Conservation (phyloP, 2,329 filamentous ascomycete genomes). For the Trichoderma sp. region DNA sequence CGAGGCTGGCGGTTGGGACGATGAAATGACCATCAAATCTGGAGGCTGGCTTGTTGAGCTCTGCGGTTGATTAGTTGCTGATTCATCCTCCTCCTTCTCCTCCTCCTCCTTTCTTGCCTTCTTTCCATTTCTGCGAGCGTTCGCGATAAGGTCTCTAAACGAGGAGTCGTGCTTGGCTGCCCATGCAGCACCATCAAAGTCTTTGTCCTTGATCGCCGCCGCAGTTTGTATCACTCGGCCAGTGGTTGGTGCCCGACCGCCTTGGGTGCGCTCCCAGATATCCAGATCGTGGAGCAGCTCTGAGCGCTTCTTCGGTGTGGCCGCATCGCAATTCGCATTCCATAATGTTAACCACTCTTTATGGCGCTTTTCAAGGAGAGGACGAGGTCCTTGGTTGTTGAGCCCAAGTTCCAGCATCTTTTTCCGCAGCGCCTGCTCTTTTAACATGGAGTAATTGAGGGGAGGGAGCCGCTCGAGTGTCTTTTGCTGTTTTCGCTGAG, state of each 20-base stretch:
- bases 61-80: neutral
- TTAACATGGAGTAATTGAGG: conserved; percentile 86
- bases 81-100: conserved; percentile 31
- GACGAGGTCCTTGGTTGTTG: conserved; percentile 67
- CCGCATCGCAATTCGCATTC: conserved; percentile 95
- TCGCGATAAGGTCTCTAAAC: conserved; percentile 79
- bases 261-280: conserved; percentile 83
- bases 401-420: conserved; percentile 84
- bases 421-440: conserved; percentile 74
- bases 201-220: conserved; percentile 73
- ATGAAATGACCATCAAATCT: conserved; percentile 1
- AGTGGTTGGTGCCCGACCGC: conserved; percentile 57
- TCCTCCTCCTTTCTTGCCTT: conserved; percentile 43
- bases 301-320: conserved; percentile 67
- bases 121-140: conserved; percentile 64
- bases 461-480: conserved; percentile 70
- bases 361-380: conserved; percentile 76
- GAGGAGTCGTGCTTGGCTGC: conserved; percentile 71
- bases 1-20: neutral
- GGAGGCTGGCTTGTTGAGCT: neutral
- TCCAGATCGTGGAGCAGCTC: conserved; percentile 81
- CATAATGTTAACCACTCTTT: conserved; percentile 94
- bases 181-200: conserved; percentile 83
- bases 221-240: conserved; percentile 45
- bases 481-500: conserved; percentile 41